A percentile compares a stretch with the other conserved stretches of the same genome.
phyloP scores from a whole-genome alignment of 2,329 filamentous ascomycete species.

The Penicillium sclerotigenum region DNA sequence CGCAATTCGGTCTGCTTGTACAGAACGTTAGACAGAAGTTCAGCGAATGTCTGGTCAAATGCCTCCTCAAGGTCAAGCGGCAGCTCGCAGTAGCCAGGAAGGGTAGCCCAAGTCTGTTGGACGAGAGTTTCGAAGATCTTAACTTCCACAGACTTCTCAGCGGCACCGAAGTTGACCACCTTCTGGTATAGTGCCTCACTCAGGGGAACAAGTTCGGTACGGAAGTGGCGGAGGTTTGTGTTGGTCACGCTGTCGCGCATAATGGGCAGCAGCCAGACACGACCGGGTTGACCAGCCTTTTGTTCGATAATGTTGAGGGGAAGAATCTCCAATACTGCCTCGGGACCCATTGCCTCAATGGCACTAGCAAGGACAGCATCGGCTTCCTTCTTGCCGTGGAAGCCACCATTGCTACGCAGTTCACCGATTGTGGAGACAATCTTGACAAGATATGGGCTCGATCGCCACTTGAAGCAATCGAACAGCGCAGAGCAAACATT shows the following conservation, averaged over 20 bases:
- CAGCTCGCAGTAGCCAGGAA: constrained; percentile 92
- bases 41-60: constrained; percentile 86
- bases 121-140: constrained; percentile 98
- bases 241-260: constrained; percentile 87
- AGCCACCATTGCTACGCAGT: constrained; percentile 80
- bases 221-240: constrained; percentile 82
- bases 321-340: constrained; percentile 74
- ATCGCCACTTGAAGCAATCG: constrained; percentile 78
- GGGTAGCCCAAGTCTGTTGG: constrained; percentile 88
- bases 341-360: constrained; percentile 84
- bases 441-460: constrained; percentile 71
- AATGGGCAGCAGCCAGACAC: constrained; percentile 92
- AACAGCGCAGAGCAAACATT: constrained; percentile 84
- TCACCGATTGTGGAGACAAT: constrained; percentile 80
- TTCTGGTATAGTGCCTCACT: constrained; percentile 88
- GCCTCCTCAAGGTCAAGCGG: constrained; percentile 72
- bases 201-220: constrained; percentile 77
- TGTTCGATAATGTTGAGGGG: constrained; percentile 82
- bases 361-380: constrained; percentile 87
- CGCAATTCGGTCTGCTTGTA: constrained; percentile 89
- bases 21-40: constrained; percentile 83
- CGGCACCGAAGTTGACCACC: constrained; percentile 75
- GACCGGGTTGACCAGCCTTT: constrained; percentile 71
- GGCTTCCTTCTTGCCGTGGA: constrained; percentile 90
- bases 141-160: constrained; percentile 88